A percentile compares a stretch with the other conserved stretches of the same genome.
Conservation (phyloP, 2,329 filamentous ascomycete genomes). For the Botrytis porri region DNA sequence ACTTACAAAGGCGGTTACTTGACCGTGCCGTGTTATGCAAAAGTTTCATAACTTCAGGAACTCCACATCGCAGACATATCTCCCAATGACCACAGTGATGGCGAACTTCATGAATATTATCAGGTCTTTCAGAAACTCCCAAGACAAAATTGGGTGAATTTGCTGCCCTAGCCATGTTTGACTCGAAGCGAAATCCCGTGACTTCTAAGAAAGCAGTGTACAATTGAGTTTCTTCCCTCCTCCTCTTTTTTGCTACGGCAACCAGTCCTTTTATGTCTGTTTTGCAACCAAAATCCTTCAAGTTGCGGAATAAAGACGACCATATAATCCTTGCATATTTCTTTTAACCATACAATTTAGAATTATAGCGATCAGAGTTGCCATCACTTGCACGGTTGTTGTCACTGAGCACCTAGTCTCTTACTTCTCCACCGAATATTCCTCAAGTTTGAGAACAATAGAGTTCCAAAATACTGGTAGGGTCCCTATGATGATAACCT, state of each 20-base stretch:
- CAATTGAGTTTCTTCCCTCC: neutral
- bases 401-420: neutral
- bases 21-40: neutral
- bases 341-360: neutral
- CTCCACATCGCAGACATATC: too few species aligned
- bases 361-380: neutral
- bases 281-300: neutral
- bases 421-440: neutral
- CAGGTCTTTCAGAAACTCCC: neutral
- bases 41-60: neutral
- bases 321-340: neutral
- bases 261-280: neutral
- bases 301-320: neutral
- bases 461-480: neutral
- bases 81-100: neutral
- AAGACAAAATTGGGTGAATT: neutral
- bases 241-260: neutral
- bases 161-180: neutral
- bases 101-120: neutral
- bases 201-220: neutral
- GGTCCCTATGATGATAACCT: neutral
- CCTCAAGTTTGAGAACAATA: neutral
- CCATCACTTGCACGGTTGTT: too few species aligned
- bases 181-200: conserved; percentile 4
- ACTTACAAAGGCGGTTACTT: neutral